Conservation (phyloP, 1,284 basidiomycete species). For the Puccinia polysora region DNA sequence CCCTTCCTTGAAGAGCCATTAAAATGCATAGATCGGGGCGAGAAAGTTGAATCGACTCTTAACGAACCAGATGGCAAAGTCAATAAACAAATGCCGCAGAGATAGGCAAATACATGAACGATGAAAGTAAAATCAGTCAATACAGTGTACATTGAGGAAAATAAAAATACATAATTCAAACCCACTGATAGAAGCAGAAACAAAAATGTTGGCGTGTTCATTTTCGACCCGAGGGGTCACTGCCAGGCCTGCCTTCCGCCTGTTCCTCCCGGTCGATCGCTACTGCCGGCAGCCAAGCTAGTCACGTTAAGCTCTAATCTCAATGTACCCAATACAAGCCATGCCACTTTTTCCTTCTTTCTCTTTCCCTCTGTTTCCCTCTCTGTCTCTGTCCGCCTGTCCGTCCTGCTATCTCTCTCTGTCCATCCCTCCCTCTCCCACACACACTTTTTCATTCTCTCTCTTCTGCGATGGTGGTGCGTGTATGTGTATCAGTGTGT, state of each 20-base stretch:
- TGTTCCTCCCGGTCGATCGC: slow-evolving; percentile 28
- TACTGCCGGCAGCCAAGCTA: slow-evolving; percentile 23
- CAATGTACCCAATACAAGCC: slow-evolving; percentile 20
- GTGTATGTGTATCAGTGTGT: background rate
- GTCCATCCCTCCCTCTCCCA: background rate
- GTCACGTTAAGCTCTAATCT: slow-evolving; percentile 32
- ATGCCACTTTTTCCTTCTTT: slow-evolving; percentile 2
- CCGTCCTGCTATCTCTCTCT: background rate
- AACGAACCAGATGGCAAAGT: no score
- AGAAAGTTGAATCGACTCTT: no score
- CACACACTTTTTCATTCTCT: slow-evolving; percentile 14
- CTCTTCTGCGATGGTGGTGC: background rate
- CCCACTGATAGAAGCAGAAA: slow-evolving; percentile 7
- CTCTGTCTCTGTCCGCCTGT: background rate
- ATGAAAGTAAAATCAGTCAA: no score
- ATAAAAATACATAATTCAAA: no score
- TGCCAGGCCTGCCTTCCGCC: slow-evolving; percentile 22
- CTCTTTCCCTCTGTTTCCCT: no score
- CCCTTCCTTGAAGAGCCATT: slow-evolving; percentile 12
- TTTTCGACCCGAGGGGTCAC: slow-evolving; percentile 12
- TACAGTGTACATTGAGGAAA: no score
- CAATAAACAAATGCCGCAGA: no score
- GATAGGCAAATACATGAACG: no score
- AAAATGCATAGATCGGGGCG: background rate
- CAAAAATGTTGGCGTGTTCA: background rate